Evolutionary conservation across 129 eudicot genomes (phyloP).

Genomic region (Ambrosia artemisiifolia): DNA sequence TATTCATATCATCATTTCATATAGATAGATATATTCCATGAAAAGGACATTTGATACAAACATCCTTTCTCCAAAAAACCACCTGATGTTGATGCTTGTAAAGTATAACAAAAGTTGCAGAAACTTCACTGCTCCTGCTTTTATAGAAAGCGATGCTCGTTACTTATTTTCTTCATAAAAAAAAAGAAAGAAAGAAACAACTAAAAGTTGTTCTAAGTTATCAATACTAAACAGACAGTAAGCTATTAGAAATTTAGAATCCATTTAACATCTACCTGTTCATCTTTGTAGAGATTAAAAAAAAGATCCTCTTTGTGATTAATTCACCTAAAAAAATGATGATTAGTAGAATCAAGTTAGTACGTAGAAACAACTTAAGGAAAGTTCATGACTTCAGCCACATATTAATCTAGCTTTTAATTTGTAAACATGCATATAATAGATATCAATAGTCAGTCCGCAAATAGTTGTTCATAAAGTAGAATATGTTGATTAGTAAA

Average conservation of each 20-base stretch:
- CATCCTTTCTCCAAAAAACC: slow-evolving; percentile 16
- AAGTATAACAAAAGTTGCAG: slow-evolving; percentile 19
- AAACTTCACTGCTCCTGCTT: slow-evolving; percentile 12
- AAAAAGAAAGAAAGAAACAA: neutral
- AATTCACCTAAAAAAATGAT: neutral
- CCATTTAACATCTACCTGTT: neutral
- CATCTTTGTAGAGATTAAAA: neutral
- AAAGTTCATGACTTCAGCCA: neutral
- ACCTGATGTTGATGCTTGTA: slow-evolving; percentile 23
- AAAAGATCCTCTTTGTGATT: neutral
- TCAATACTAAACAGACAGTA: neutral
- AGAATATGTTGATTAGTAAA: slow-evolving; percentile 15
- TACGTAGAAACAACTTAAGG: neutral
- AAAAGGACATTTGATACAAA: slow-evolving; percentile 22
- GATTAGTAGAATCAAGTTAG: neutral
- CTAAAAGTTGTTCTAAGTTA: neutral
- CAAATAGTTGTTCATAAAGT: neutral
- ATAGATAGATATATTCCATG: slow-evolving; percentile 18
- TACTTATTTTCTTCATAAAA: slow-evolving; percentile 9
- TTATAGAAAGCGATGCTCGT: slow-evolving; percentile 12
- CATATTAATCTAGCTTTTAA: neutral
- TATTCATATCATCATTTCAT: neutral
- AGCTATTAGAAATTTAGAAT: neutral
- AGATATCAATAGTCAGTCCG: neutral
- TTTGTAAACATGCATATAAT: neutral